Evolutionary conservation across 2,329 filamentous ascomycete genomes (phyloP), one percentile per base, ranked within the genome.

Genomic region (Hysterium pulicare): DNA sequence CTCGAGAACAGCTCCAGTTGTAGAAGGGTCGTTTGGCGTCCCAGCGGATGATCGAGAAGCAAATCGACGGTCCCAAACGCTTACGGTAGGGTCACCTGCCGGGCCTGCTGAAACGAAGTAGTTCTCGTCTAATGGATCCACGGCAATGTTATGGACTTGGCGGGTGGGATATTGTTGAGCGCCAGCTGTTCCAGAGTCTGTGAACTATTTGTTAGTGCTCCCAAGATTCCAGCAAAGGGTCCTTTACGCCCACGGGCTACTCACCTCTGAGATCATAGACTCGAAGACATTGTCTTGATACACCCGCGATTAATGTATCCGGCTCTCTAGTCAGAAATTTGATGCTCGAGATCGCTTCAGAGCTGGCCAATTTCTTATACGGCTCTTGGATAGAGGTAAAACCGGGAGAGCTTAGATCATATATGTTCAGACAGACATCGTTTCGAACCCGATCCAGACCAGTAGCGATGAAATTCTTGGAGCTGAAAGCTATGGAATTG

Each of bases 351-450:
- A 93, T 83, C n/a, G 86, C 83, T 32, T 89, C 84, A 39, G 61
- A 81, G 67, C 58, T 78, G 64, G 47, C 86, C 71, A 65, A 82
- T 76, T 58, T 77, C 65, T 59, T 79, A 66, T 58, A 73, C 53
- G 63, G 77, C 63, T 75, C 72, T 30, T 69, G 62, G 74, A 74
- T 63, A 76, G 69, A 33, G 66, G 72, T 16, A 73, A 76, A 36
- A 81, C 72, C 54, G 69, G 57, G 51, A 43, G 59, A 79, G 53
- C 79, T 84, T 41, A 90, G 76, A 62, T 94, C 87, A 79, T 87
- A 93, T 22, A 93, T 83, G 55, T 91, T 87, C 37, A 94, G 74
- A 54, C 86, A 90, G 49, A 85, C 81, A 59, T 93, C 88, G 66
- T 87, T 90, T 23, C 88, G 79, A 19, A 90, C 87, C 53, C 86